These are phyloP conservation scores for Mrakia blollopis DNA, from an alignment of 768 basidiomycete species.

Conservation along the genomic window DNA sequence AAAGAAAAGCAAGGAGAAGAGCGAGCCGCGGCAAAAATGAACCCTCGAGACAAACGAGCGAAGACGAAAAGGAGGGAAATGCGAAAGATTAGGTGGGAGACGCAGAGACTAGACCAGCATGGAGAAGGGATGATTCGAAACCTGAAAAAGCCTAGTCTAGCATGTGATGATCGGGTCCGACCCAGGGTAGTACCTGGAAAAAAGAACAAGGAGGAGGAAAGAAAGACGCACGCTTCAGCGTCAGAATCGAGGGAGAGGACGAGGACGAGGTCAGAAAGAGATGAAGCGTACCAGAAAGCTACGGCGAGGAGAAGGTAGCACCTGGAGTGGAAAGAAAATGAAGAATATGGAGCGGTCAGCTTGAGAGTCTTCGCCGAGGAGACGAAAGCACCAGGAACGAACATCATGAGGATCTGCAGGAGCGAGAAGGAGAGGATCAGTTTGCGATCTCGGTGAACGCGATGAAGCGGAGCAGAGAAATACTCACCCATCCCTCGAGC, in stretches of 20 bases:
- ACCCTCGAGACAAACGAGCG: neutral
- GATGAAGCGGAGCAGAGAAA: neutral
- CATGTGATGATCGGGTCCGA: conserved; percentile 12
- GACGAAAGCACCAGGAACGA: neutral
- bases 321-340: neutral
- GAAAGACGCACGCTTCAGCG: too few species aligned
- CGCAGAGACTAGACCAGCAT: neutral
- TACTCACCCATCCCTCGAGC: conserved; percentile 19
- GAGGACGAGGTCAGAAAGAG: neutral
- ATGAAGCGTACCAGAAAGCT: conserved; percentile 23
- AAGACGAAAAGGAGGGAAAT: conserved; percentile 15
- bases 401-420: conserved; percentile 33
- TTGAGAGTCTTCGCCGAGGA: neutral
- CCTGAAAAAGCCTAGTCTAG: neutral
- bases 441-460: neutral
- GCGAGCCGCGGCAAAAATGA: too few species aligned
- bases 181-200: conserved; percentile 35
- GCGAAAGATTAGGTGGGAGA: neutral
- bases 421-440: neutral
- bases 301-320: conserved; percentile 35
- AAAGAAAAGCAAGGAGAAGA: neutral
- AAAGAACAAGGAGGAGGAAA: neutral
- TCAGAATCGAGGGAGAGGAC: neutral
- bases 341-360: neutral
- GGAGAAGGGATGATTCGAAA: neutral